Evolutionary conservation across 2,329 filamentous ascomycete genomes (phyloP).

Genomic region (Penicillium hesseltinei): DNA sequence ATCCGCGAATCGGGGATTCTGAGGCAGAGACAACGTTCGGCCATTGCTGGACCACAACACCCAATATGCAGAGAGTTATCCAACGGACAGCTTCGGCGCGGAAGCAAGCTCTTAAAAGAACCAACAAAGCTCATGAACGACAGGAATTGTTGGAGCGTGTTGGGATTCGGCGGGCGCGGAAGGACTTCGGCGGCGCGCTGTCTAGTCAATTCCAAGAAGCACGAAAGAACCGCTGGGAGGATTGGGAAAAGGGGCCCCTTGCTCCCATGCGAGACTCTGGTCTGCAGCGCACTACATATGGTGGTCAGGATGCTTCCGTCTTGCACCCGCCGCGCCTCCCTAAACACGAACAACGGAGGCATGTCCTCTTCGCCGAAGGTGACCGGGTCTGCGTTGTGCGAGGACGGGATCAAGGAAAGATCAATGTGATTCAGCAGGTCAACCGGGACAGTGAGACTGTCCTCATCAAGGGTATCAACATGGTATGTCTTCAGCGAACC

Average conservation of each 20-base stretch:
- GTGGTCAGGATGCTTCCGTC: conserved; percentile 48
- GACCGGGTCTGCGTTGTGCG: conserved; percentile 82
- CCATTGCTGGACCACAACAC: conserved; percentile 33
- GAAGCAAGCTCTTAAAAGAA: conserved; percentile 55
- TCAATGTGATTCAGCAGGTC: conserved; percentile 67
- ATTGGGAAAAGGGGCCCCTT: conserved; percentile 75
- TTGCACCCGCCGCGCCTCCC: conserved; percentile 42
- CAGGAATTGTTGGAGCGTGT: conserved; percentile 41
- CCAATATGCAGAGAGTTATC: conserved; percentile 68
- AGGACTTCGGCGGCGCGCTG: conserved; percentile 33
- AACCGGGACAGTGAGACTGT: conserved; percentile 56
- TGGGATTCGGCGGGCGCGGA: conserved; percentile 29
- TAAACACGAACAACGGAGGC: conserved; percentile 41
- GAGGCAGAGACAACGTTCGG: conserved; percentile 22
- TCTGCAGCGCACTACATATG: conserved; percentile 57
- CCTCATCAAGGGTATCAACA: conserved; percentile 60
- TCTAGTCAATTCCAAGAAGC: conserved; percentile 47
- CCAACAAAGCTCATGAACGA: conserved; percentile 45
- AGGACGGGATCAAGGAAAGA: conserved; percentile 78
- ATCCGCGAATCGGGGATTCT: conserved; percentile 17
- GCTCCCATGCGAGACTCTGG: conserved; percentile 74
- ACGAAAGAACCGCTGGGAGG: conserved; percentile 63
- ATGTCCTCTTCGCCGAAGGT: conserved; percentile 62
- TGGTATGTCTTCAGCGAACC: conserved; percentile 49
- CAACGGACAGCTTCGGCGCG: conserved; percentile 65